These are phyloP conservation scores for Penicillium brasilianum DNA, from an alignment of 2,329 filamentous ascomycete genomes.

Conservation along the genomic window DNA sequence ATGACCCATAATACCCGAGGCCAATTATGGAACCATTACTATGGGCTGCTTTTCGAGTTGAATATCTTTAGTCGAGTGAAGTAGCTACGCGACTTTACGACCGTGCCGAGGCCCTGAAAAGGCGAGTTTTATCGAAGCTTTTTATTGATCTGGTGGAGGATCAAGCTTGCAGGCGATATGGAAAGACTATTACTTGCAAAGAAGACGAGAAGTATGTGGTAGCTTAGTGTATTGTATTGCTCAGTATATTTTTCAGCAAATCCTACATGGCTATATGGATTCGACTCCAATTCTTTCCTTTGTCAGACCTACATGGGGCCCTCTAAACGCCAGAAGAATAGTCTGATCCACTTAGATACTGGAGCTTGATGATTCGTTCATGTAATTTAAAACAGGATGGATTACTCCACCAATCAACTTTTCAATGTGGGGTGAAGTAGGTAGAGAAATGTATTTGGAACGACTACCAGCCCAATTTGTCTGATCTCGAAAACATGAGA, in stretches of 20 bases:
- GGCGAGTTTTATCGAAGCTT: conserved; percentile 7
- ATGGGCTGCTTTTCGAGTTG: conserved; percentile 35
- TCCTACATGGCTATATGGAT: no score
- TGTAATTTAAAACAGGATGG: not conserved
- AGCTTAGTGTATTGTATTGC: no score
- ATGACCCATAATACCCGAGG: conserved; percentile 59
- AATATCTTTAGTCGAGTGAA: conserved; percentile 32
- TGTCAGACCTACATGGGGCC: not conserved
- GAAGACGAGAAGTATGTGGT: not conserved
- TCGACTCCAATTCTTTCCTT: no score
- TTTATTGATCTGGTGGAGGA: conserved; percentile 20
- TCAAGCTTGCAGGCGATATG: not conserved
- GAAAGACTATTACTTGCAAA: not conserved
- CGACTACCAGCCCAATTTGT: no score
- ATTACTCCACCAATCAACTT: not conserved
- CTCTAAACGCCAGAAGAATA: not conserved
- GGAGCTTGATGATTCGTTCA: not conserved
- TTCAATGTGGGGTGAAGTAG: not conserved
- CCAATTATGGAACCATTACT: conserved; percentile 33
- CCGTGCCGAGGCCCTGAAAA: conserved; percentile 1
- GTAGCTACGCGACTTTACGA: not conserved
- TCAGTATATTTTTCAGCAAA: no score
- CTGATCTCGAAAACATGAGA: no score
- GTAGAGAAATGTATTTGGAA: no score
- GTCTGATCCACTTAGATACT: not conserved